phyloP scores from a whole-genome alignment of 2,329 filamentous ascomycete species.

The Ascosphaera pollenicola region DNA sequence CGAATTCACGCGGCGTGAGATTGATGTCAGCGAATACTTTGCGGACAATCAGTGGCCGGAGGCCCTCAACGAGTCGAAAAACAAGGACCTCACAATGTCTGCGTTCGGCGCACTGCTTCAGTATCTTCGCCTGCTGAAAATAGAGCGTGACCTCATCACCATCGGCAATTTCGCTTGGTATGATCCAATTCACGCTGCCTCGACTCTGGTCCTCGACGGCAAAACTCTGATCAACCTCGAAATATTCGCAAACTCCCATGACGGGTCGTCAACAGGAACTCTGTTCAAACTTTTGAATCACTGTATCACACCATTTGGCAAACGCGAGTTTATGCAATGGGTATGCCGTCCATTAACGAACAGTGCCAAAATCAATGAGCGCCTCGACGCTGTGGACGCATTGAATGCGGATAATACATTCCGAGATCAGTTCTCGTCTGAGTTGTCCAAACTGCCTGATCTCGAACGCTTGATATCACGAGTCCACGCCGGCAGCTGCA shows the following conservation, averaged over 20 bases:
- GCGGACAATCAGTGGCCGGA: slow-evolving; percentile 53
- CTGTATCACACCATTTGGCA: slow-evolving; percentile 91
- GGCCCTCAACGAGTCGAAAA: slow-evolving; percentile 44
- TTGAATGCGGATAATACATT: slow-evolving; percentile 63
- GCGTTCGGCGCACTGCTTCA: slow-evolving; percentile 73
- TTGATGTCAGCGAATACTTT: slow-evolving; percentile 65
- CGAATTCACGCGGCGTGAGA: slow-evolving; percentile 58
- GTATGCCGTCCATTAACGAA: slow-evolving; percentile 88
- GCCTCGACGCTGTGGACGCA: slow-evolving; percentile 82
- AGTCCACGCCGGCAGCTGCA: slow-evolving; percentile 79
- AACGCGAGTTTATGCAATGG: slow-evolving; percentile 90
- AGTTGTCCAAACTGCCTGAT: slow-evolving; percentile 80
- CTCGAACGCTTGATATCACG: slow-evolving; percentile 84
- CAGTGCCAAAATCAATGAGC: slow-evolving; percentile 69
- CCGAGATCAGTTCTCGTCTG: slow-evolving; percentile 70
- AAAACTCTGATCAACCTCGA: slow-evolving; percentile 98
- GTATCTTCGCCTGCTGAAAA: slow-evolving; percentile 68
- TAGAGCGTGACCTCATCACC: slow-evolving; percentile 68
- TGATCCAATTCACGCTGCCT: slow-evolving; percentile 73
- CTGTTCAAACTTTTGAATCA: slow-evolving; percentile 79
- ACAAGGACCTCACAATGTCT: slow-evolving; percentile 72
- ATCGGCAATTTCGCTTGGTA: slow-evolving; percentile 85
- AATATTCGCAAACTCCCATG: slow-evolving; percentile 79
- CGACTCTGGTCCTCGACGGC: slow-evolving; percentile 78
- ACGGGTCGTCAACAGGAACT: slow-evolving; percentile 67